Evolutionary conservation across 2,329 filamentous ascomycete genomes (phyloP), one percentile per base, ranked within the genome.

Genomic region (Ceratocystis cacaofunesta): DNA sequence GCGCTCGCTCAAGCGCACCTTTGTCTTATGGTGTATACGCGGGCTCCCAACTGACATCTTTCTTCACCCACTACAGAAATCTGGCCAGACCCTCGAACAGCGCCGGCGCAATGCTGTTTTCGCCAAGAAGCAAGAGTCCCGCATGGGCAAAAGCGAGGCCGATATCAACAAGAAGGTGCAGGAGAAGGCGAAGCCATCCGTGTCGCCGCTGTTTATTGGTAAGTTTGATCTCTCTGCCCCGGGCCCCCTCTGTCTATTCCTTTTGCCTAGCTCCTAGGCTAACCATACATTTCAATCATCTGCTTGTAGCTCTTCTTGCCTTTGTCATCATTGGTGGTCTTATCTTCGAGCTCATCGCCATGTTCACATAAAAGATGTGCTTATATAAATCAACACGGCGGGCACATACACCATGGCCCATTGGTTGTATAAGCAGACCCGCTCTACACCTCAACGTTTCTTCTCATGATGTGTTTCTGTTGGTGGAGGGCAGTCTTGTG

Each of bases 91-190:
- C 70, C 89, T 87, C 70, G 83, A 90, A 76, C 90, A 94, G 79
- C 86, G 89, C 75, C 85, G 85, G 72, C 85, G 87, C 69, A 94
- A 94, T 78, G 83, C 83, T 72, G 87, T 88, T 76, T 95, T 90
- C 76, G 85, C 82, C 70, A 86, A 87, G 74, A 80, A 83, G 64
- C 85, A 92, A 74, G 85, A 88, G 73, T 78, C 80, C 68, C 88
- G 86, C 73, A 87, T 88, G 75, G 89, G 89, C 76, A 90, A 89
- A 78, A 81, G 85, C n/a, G 80, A 84, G 66, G 77, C 77, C 28
- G 81, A 85, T 69, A 74, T 86, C 70, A 86, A 86, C 80, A 83
- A 84, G 77, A 77, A 77, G 68, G 71, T 70, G 70, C 83, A 85
- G 78, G 79, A 82, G 71, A 71, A 75, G 67, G 69, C 74, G 66